A percentile compares a stretch with the other conserved stretches of the same genome.
phyloP scores from a whole-genome alignment of 495 filamentous ascomycete genomes.

The Podospora australis region DNA sequence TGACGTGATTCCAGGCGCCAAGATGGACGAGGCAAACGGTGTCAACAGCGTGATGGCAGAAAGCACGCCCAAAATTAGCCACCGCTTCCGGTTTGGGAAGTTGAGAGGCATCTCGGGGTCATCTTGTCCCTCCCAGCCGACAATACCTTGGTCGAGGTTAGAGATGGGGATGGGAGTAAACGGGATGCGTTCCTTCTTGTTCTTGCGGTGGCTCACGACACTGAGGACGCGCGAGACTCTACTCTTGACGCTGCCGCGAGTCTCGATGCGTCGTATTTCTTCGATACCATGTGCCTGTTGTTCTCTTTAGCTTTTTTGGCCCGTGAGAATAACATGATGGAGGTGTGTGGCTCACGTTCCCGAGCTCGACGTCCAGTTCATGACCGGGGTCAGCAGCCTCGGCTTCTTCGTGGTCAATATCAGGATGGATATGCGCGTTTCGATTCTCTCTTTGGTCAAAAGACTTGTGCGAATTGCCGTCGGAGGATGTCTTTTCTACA shows the following conservation, averaged over 20 bases:
- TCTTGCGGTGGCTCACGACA: constrained; percentile 13
- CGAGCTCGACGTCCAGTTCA: constrained; percentile 21
- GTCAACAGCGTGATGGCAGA: constrained; percentile 52
- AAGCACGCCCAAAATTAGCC: constrained; percentile 53
- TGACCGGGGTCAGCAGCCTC: constrained; percentile 14
- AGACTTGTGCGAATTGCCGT: not conserved
- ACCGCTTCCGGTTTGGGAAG: constrained; percentile 56
- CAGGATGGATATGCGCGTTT: not conserved
- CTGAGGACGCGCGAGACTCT: constrained; percentile 19
- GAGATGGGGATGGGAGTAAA: constrained; percentile 32
- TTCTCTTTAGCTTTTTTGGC: too few species aligned
- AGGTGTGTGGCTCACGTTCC: constrained; percentile 4
- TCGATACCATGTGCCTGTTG: constrained; percentile 2
- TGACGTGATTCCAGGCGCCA: constrained; percentile 52
- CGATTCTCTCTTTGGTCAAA: not conserved
- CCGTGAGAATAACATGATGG: not conserved
- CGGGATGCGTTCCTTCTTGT: constrained; percentile 15
- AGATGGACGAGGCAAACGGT: constrained; percentile 59
- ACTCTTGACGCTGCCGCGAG: constrained; percentile 14
- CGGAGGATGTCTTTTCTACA: not conserved
- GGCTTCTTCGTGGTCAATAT: constrained; percentile 15
- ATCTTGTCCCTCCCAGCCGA: constrained; percentile 56
- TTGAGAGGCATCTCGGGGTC: constrained; percentile 72
- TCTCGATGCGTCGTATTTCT: constrained; percentile 10
- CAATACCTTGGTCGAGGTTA: constrained; percentile 40